phyloP scores from a whole-genome alignment of 108 stramenopile genomes.

The Chaetoceros tenuissimus region DNA sequence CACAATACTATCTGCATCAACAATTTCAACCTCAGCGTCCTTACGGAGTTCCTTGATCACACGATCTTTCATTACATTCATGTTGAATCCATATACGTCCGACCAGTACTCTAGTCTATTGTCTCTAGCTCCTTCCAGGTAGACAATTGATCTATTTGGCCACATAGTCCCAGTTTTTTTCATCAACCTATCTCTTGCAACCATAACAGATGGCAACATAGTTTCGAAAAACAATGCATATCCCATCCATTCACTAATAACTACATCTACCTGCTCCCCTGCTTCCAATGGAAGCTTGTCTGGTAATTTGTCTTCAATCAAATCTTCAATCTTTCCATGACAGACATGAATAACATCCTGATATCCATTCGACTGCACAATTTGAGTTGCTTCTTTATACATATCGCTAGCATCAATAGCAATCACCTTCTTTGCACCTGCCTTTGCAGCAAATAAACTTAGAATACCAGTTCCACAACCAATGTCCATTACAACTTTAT shows the following conservation, averaged over 20 bases:
- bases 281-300: slow-evolving; percentile 17
- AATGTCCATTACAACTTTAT: slow-evolving; percentile 65
- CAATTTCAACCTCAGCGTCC: slow-evolving; percentile 62
- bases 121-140: slow-evolving; percentile 36
- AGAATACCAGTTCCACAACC: slow-evolving; percentile 77
- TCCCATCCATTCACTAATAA: slow-evolving; percentile 92
- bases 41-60: slow-evolving; percentile 48
- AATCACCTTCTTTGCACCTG: slow-evolving; percentile 78
- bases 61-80: slow-evolving; percentile 65
- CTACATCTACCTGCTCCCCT: slow-evolving; percentile 64
- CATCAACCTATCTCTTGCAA: slow-evolving; percentile 53
- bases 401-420: slow-evolving; percentile 67
- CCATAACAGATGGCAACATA: slow-evolving; percentile 82
- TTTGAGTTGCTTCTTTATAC: slow-evolving; percentile 46
- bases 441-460: slow-evolving; percentile 62
- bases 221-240: slow-evolving; percentile 87
- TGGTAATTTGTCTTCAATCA: slow-evolving; percentile 26
- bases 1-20: slow-evolving; percentile 41
- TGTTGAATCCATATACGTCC: slow-evolving; percentile 76
- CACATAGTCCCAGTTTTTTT: slow-evolving; percentile 32
- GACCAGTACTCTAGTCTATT: slow-evolving; percentile 49
- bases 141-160: slow-evolving; percentile 32
- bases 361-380: slow-evolving; percentile 57
- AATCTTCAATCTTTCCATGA: slow-evolving; percentile 57
- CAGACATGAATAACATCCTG: slow-evolving; percentile 37